phyloP scores from a whole-genome alignment of 176 grass and related monocot species.

The Avena atlantica region DNA sequence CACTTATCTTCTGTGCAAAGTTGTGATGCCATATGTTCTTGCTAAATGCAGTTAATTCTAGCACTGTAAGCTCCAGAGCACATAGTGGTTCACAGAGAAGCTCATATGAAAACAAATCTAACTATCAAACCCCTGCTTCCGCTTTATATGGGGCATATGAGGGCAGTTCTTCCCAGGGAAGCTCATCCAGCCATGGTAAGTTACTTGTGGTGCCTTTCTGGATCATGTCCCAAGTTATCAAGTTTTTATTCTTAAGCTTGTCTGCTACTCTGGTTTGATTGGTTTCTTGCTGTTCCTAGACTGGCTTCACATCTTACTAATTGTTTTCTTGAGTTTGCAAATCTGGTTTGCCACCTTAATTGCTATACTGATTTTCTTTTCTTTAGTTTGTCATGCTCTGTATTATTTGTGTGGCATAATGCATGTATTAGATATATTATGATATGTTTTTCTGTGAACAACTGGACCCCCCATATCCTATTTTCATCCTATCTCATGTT shows the following conservation, averaged over 20 bases:
- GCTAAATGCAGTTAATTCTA: conserved; percentile 49
- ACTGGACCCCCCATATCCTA: not conserved
- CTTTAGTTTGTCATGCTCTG: not conserved
- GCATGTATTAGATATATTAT: conserved; percentile 3
- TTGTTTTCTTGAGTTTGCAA: conserved; percentile 20
- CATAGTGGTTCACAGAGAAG: conserved; percentile 52
- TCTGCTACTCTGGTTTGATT: not conserved
- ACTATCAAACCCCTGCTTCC: conserved; percentile 83
- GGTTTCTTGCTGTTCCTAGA: not conserved
- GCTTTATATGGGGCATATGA: conserved; percentile 81
- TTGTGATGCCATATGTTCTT: conserved; percentile 28
- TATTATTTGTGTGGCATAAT: not conserved
- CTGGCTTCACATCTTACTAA: conserved; percentile 12
- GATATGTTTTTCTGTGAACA: conserved; percentile 8
- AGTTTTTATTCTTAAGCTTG: not conserved
- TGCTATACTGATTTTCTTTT: conserved; percentile 8
- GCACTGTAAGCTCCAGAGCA: conserved; percentile 58
- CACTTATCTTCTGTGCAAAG: not conserved
- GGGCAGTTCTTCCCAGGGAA: conserved; percentile 60
- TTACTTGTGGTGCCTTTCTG: conserved; percentile 26
- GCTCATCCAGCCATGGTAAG: conserved; percentile 58
- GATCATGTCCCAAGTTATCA: not conserved
- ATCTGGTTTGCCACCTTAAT: not conserved
- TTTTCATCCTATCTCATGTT: not conserved
- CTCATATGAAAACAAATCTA: conserved; percentile 61